A percentile compares a stretch with the other conserved stretches of the same genome.
Conservation (phyloP, 805 yeast genomes). For the Ogataea paraovalis region DNA sequence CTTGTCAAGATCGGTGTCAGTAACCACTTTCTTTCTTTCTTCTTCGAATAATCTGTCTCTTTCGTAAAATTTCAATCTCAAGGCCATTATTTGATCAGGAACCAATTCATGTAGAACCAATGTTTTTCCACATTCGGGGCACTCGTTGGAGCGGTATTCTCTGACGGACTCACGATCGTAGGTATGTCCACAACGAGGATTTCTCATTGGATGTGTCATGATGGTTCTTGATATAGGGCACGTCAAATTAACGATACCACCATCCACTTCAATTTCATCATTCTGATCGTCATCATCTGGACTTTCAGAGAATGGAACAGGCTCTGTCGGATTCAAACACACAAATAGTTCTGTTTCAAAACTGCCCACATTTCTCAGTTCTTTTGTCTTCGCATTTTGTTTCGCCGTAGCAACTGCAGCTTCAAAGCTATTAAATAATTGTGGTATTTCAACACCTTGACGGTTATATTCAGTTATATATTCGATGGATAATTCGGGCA, state of each 20-base stretch:
- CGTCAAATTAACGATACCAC: slow-evolving; percentile 62
- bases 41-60: slow-evolving; percentile 20
- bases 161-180: slow-evolving; percentile 49
- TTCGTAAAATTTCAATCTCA: slow-evolving; percentile 44
- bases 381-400: slow-evolving; percentile 1
- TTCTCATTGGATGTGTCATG: slow-evolving; percentile 53
- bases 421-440: slow-evolving; percentile 20
- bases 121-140: slow-evolving; percentile 54
- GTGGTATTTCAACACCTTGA: not conserved
- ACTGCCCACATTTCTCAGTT: too few species aligned
- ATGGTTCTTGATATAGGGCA: slow-evolving; percentile 62
- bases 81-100: slow-evolving; percentile 50
- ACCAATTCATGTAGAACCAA: slow-evolving; percentile 36
- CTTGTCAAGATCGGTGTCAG: slow-evolving; percentile 16
- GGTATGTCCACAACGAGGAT: slow-evolving; percentile 56
- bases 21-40: slow-evolving; percentile 11
- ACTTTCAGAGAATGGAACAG: slow-evolving; percentile 43
- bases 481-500: slow-evolving; percentile 21
- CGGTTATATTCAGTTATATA: slow-evolving; percentile 20
- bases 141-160: slow-evolving; percentile 33
- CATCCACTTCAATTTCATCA: slow-evolving; percentile 62
- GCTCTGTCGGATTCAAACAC: slow-evolving; percentile 54
- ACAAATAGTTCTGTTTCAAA: slow-evolving; percentile 45
- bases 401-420: not conserved
- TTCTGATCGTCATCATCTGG: slow-evolving; percentile 39